phyloP scores from a whole-genome alignment of 306 rosid species.

The Gynostemma pentaphyllum region DNA sequence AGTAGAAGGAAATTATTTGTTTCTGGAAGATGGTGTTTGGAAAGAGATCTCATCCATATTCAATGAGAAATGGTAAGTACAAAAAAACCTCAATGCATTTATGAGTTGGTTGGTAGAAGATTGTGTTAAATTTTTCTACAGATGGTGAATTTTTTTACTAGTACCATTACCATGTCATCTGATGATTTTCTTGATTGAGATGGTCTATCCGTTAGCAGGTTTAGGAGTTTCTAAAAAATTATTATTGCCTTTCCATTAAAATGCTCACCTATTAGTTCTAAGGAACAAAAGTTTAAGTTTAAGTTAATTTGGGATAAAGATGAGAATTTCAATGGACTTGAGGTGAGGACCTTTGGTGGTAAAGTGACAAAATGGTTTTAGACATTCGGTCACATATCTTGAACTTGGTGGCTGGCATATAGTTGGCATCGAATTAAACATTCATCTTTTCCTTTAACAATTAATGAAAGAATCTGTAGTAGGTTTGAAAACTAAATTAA shows the following conservation, averaged over 20 bases:
- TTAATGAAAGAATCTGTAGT: not conserved
- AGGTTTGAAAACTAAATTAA: not conserved
- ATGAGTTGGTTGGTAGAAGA: not conserved
- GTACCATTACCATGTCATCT: not conserved
- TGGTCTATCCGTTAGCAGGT: not conserved
- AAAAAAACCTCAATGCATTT: conserved; percentile 4
- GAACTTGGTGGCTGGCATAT: not conserved
- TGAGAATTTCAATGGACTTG: not conserved
- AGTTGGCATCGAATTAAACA: not conserved
- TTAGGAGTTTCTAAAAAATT: not conserved
- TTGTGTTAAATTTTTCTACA: not conserved
- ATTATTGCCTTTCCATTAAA: no score
- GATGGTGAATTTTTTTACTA: not conserved
- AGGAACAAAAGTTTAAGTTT: no score
- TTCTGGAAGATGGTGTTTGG: conserved; percentile 67
- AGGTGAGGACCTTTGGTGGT: not conserved
- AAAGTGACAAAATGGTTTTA: not conserved
- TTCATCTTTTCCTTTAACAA: not conserved
- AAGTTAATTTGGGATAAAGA: not conserved
- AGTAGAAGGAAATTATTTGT: conserved; percentile 76
- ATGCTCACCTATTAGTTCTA: no score
- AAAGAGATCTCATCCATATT: conserved; percentile 63
- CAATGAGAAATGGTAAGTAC: conserved; percentile 70
- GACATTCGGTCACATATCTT: not conserved
- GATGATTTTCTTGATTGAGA: not conserved